These are phyloP conservation scores for Schoenoplectus triqueter DNA, from an alignment of 202 grass and related monocot species.

Conservation along the genomic window DNA sequence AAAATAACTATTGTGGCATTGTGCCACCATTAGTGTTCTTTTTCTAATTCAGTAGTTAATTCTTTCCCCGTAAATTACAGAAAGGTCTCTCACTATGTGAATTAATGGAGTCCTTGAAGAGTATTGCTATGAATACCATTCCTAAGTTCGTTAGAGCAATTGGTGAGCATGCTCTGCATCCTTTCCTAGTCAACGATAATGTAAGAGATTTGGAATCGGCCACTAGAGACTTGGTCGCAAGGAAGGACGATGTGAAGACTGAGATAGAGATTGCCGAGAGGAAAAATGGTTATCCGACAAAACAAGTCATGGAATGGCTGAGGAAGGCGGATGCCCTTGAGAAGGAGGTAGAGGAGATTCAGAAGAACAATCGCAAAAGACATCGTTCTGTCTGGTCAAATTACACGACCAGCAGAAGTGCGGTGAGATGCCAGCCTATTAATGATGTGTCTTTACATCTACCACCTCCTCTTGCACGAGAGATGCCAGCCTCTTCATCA, in stretches of 20 bases:
- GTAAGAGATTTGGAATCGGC: neutral
- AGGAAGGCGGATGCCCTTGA: neutral
- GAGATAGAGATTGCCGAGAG: neutral
- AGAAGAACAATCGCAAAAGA: neutral
- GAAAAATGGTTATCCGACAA: neutral
- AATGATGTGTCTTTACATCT: neutral
- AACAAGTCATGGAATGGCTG: neutral
- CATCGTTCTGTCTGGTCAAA: neutral
- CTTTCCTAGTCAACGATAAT: no score
- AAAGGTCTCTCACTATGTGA: no score
- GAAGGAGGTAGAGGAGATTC: neutral
- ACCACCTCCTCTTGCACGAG: neutral
- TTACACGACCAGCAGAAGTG: conserved; percentile 7
- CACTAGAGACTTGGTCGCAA: neutral
- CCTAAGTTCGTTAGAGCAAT: no score
- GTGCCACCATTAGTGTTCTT: no score
- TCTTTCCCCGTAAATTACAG: no score
- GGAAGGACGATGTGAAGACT: neutral
- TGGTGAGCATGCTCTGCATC: no score
- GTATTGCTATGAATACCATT: no score
- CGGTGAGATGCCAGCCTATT: neutral
- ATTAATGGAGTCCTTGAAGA: no score
- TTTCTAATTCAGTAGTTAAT: no score
- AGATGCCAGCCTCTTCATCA: neutral
- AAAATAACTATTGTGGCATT: no score